Base-by-base conservation (phyloP, 257 asterid genomes). In the Solanum sejunctum region DNA sequence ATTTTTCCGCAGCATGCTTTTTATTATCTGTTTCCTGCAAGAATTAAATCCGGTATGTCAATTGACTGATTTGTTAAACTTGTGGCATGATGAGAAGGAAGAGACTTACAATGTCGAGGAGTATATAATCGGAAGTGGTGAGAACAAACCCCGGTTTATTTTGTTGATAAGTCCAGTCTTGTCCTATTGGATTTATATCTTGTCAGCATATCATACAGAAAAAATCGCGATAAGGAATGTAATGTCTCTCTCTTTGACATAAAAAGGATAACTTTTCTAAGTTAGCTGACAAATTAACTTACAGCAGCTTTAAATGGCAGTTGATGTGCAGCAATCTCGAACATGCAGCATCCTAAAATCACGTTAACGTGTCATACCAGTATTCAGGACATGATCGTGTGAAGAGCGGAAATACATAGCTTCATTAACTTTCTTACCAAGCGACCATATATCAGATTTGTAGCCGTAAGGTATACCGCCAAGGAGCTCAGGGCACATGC, bases 401-500 rank as follows among this genome's bases (percentile, higher is more conserved):
- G 49, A 41, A 49, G 63, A 78, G 85, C 60, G 9, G 39, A 8
- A 39, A 32, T 51, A 26, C 78, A 36, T 13, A 85, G 43, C 61
- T 43, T 49, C 17, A 8, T 81, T 28, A 10, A 20, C 69, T 11
- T 57, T 60, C 71, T 88, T 91, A 96, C 98, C 99, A 12, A 97
- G 93, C 4, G 98, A 94, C 98, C 99, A 97, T 84, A 95, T 91
- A 90, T 95, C 98, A 21, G 98, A 95, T 91, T 95, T 97, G 89
- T 97, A 97, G 87, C 99, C 97, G 75, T 95, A 96, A 16, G 99
- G 98, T 83, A 89, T 89, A 80, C 93, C 93, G 3, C 92, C 88
- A 88, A 96, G 93, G 86, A 96, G 95, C 96, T 96, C 99, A 21
- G 99, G 99, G 91, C 97, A 95, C 95, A 94, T 93, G 91, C 93